Evolutionary conservation across 129 eudicot species (phyloP).

Genomic region (Escallonia herrerae): DNA sequence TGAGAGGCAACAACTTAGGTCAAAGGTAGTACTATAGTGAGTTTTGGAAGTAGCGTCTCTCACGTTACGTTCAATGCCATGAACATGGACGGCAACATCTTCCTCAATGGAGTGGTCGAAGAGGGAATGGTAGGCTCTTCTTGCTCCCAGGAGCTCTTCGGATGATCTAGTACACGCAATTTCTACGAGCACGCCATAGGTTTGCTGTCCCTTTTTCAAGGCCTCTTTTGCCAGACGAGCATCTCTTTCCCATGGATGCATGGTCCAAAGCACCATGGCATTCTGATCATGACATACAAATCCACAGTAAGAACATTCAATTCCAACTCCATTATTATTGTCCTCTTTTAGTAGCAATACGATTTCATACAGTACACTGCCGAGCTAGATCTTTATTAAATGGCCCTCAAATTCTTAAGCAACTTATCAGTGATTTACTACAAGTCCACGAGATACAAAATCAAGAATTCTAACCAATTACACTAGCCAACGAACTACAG

Average conservation of each 20-base stretch:
- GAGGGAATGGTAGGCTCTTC: constrained; percentile 69
- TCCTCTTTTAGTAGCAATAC: too few species aligned
- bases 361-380: too few species aligned
- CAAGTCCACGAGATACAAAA: too few species aligned
- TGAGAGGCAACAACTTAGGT: too few species aligned
- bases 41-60: background rate
- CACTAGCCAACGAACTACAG: too few species aligned
- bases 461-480: too few species aligned
- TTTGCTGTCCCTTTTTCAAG: constrained; percentile 28
- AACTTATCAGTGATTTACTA: too few species aligned
- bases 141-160: constrained; percentile 59
- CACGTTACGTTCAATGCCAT: constrained; percentile 40
- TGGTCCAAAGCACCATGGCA: constrained; percentile 55
- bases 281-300: constrained; percentile 19
- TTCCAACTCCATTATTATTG: too few species aligned
- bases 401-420: too few species aligned
- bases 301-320: too few species aligned
- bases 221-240: constrained; percentile 61
- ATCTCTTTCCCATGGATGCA: constrained; percentile 91
- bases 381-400: too few species aligned
- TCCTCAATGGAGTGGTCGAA: constrained; percentile 68
- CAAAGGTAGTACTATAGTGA: too few species aligned
- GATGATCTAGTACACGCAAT: constrained; percentile 63
- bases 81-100: constrained; percentile 48
- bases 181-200: constrained; percentile 34